Conservation (phyloP, 2,329 filamentous ascomycete species). For the Fusarium sp. region DNA sequence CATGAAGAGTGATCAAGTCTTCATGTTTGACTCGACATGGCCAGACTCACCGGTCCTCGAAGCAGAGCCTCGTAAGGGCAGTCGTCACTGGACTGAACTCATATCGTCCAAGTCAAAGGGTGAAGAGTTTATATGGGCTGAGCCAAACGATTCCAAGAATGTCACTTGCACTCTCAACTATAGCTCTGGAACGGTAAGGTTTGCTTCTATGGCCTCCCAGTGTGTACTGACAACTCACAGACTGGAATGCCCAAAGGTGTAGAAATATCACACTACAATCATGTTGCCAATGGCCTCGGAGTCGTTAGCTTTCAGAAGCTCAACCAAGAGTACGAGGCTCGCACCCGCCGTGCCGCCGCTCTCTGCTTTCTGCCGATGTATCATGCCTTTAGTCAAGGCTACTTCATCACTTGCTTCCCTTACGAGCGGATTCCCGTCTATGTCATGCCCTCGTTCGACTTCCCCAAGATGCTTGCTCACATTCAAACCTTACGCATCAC, state of each 20-base stretch:
- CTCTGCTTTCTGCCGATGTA: slow-evolving; percentile 81
- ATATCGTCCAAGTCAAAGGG: slow-evolving; percentile 61
- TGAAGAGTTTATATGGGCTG: slow-evolving; percentile 68
- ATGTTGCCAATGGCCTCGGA: slow-evolving; percentile 73
- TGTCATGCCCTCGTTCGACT: slow-evolving; percentile 80
- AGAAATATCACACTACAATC: slow-evolving; percentile 78
- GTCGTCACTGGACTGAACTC: slow-evolving; percentile 68
- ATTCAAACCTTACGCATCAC: slow-evolving; percentile 74
- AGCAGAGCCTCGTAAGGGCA: slow-evolving; percentile 18
- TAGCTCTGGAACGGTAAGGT: slow-evolving; percentile 67
- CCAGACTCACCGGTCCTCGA: slow-evolving; percentile 51
- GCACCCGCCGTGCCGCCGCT: slow-evolving; percentile 50
- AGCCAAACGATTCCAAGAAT: slow-evolving; percentile 58
- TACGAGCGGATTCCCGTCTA: slow-evolving; percentile 71
- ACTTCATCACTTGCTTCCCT: slow-evolving; percentile 68
- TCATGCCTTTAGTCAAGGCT: slow-evolving; percentile 75
- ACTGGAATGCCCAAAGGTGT: slow-evolving; percentile 87
- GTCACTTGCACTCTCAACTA: slow-evolving; percentile 78
- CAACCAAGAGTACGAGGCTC: slow-evolving; percentile 58
- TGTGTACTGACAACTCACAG: slow-evolving; percentile 25
- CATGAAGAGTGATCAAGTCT: slow-evolving; percentile 64
- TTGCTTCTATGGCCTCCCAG: not conserved
- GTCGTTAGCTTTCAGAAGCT: slow-evolving; percentile 57
- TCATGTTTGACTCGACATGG: slow-evolving; percentile 67
- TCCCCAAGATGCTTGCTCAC: slow-evolving; percentile 72